Evolutionary conservation across 2,329 filamentous ascomycete species (phyloP).

Genomic region (Daldinia sp.): DNA sequence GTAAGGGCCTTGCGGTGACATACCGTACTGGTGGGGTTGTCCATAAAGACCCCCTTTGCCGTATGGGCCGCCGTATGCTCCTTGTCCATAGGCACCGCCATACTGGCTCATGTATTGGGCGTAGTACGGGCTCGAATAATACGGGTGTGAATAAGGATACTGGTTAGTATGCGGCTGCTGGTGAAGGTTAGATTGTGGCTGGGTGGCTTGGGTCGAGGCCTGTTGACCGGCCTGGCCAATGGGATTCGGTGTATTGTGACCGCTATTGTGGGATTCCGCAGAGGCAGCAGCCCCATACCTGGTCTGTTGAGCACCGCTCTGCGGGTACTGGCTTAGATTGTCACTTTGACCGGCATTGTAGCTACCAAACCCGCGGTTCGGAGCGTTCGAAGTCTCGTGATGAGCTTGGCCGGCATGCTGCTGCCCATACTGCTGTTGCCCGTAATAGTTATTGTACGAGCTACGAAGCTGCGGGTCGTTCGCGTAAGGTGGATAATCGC

Average conservation of each 20-base stretch:
- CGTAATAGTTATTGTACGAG: constrained; percentile 80
- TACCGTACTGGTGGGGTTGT: constrained; percentile 62
- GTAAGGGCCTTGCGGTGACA: constrained; percentile 65
- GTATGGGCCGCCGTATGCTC: constrained; percentile 61
- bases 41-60: constrained; percentile 64
- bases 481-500: constrained; percentile 86
- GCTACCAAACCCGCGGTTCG: constrained; percentile 79
- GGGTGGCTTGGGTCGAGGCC: constrained; percentile 44
- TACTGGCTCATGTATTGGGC: constrained; percentile 64
- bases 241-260: constrained; percentile 90
- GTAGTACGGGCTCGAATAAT: constrained; percentile 71
- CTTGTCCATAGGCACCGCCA: constrained; percentile 61
- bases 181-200: constrained; percentile 51
- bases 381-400: constrained; percentile 75
- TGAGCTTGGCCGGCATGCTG: constrained; percentile 67
- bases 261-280: constrained; percentile 82
- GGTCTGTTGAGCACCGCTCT: constrained; percentile 74
- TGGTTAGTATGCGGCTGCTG: constrained; percentile 44
- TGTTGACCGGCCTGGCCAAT: constrained; percentile 63
- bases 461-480: constrained; percentile 76
- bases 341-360: constrained; percentile 74
- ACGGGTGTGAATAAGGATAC: constrained; percentile 50
- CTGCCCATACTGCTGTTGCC: constrained; percentile 65
- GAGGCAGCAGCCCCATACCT: constrained; percentile 65
- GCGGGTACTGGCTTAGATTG: constrained; percentile 74